Conservation (phyloP, 192 early-diverging fungal species). For the Anaeromyces robustus region DNA sequence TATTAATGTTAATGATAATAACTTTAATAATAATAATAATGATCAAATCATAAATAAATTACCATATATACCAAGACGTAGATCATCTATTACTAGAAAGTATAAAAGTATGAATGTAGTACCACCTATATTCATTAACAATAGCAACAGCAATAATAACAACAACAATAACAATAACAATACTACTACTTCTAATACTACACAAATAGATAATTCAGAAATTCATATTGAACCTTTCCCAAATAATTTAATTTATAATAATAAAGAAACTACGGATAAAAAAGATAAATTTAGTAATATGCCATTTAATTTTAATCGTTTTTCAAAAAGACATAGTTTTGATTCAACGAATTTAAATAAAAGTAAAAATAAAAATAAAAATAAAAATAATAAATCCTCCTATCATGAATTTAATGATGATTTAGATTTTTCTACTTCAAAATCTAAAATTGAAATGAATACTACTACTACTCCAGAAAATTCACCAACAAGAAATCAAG, state of each 20-base stretch:
- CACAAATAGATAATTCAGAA: too few species aligned
- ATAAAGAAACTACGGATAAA: not conserved
- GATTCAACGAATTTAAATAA: not conserved
- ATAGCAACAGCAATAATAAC: not conserved
- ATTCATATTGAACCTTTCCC: too few species aligned
- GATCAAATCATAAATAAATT: not conserved
- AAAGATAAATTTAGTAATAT: not conserved
- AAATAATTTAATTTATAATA: too few species aligned
- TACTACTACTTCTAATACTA: too few species aligned
- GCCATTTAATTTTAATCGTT: not conserved
- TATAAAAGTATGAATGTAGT: not conserved
- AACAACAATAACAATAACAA: not conserved
- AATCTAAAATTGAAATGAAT: too few species aligned
- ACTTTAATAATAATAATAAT: not conserved
- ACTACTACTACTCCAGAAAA: not conserved
- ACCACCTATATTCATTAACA: not conserved
- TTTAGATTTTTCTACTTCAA: not conserved
- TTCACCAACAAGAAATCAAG: not conserved
- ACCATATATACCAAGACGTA: not conserved
- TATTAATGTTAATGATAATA: not conserved
- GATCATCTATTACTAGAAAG: not conserved
- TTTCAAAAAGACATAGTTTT: not conserved
- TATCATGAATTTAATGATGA: not conserved
- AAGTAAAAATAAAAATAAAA: not conserved
- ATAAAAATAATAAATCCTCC: not conserved